phyloP scores from a whole-genome alignment of 1,284 basidiomycete genomes.

The Gymnopus androsaceus region DNA sequence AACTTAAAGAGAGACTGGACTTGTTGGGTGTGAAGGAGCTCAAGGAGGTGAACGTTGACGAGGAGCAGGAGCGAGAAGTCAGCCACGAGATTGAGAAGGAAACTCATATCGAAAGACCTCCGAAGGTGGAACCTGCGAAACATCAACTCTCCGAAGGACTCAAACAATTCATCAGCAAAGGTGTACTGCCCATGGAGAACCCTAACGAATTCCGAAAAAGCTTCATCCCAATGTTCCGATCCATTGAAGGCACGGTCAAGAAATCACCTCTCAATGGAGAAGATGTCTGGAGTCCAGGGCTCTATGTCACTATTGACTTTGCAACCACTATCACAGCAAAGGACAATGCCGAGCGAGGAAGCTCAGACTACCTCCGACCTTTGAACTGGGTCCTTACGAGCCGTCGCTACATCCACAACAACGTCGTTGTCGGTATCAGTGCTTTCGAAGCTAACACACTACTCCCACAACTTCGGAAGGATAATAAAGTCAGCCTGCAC shows the following conservation, averaged over 20 bases:
- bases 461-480: constrained; percentile 37
- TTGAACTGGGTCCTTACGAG: constrained; percentile 46
- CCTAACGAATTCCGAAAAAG: no score
- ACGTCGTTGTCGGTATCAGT: constrained; percentile 41
- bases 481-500: constrained; percentile 40
- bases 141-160: constrained; percentile 26
- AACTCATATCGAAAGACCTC: constrained; percentile 38
- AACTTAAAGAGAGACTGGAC: constrained; percentile 29
- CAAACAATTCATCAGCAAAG: constrained; percentile 21
- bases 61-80: constrained; percentile 55
- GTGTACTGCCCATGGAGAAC: no score
- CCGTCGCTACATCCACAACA: neutral
- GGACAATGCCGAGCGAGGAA: no score
- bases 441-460: constrained; percentile 47
- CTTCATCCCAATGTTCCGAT: no score
- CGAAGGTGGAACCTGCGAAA: constrained; percentile 23
- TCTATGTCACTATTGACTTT: no score
- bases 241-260: no score
- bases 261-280: no score
- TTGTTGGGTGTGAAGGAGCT: constrained; percentile 29
- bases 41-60: constrained; percentile 31
- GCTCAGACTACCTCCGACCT: constrained; percentile 45
- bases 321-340: no score
- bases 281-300: no score
- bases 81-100: constrained; percentile 45